Conservation (phyloP, 345 rosid genomes). For the Eucalyptus curtisii region DNA sequence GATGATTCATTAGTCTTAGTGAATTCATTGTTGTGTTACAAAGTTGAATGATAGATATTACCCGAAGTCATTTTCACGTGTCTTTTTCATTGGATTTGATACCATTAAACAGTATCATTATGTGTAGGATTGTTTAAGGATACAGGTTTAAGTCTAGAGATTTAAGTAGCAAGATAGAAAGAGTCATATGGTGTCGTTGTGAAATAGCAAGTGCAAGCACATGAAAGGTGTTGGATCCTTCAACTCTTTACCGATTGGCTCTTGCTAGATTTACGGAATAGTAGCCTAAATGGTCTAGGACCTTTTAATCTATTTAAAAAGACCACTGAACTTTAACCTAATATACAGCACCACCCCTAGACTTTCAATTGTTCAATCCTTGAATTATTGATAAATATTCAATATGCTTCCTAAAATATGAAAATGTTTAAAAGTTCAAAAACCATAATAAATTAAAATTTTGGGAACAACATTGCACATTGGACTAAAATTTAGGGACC, state of each 20-base stretch:
- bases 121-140: neutral
- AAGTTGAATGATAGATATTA: conserved; percentile 20
- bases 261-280: neutral
- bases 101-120: neutral
- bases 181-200: neutral
- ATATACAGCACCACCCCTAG: neutral
- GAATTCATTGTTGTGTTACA: conserved; percentile 5
- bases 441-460: neutral
- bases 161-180: neutral
- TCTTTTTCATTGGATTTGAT: neutral
- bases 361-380: neutral
- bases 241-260: neutral
- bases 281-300: fast-evolving
- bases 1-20: neutral
- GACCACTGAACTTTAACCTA: fast-evolving
- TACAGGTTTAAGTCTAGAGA: neutral
- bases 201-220: neutral
- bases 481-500: fast-evolving
- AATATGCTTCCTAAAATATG: neutral
- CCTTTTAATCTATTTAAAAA: fast-evolving
- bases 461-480: neutral
- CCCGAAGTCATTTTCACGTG: conserved; percentile 2
- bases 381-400: fast-evolving
- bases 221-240: neutral
- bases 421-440: fast-evolving